These are phyloP conservation scores for Penicillium brasilianum DNA, from an alignment of 2,329 filamentous ascomycete genomes.

Conservation along the genomic window DNA sequence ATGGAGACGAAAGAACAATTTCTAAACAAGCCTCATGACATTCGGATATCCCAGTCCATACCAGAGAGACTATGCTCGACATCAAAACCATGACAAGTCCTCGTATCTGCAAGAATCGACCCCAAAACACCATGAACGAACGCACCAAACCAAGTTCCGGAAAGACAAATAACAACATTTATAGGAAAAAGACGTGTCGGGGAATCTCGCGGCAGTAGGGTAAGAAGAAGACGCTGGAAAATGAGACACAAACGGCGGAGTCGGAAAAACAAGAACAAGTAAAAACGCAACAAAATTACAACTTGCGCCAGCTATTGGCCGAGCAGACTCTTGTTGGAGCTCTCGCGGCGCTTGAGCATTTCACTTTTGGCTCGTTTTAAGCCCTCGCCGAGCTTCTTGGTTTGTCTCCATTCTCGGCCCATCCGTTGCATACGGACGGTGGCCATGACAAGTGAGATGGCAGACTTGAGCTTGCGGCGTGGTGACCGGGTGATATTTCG, in stretches of 20 bases:
- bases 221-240: slow-evolving; percentile 26
- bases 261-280: slow-evolving; percentile 28
- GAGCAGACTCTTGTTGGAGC: slow-evolving; percentile 32
- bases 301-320: slow-evolving; percentile 15
- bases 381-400: slow-evolving; percentile 50
- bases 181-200: slow-evolving; percentile 29
- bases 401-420: slow-evolving; percentile 51
- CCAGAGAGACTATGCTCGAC: slow-evolving; percentile 20
- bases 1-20: not conserved
- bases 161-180: slow-evolving; percentile 14
- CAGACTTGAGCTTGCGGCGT: slow-evolving; percentile 49
- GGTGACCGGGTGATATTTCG: slow-evolving; percentile 40
- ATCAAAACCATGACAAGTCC: slow-evolving; percentile 14
- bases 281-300: slow-evolving; percentile 30
- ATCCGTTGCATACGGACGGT: slow-evolving; percentile 53
- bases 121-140: slow-evolving; percentile 12
- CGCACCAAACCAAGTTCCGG: slow-evolving; percentile 1
- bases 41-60: slow-evolving; percentile 11
- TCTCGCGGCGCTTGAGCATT: slow-evolving; percentile 45
- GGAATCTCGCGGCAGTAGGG: slow-evolving; percentile 31
- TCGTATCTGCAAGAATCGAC: slow-evolving; percentile 1
- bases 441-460: slow-evolving; percentile 50
- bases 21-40: slow-evolving; percentile 6
- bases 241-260: slow-evolving; percentile 23
- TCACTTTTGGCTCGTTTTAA: slow-evolving; percentile 50